Evolutionary conservation across 2,329 filamentous ascomycete genomes (phyloP).

Genomic region (Cytospora piceae): DNA sequence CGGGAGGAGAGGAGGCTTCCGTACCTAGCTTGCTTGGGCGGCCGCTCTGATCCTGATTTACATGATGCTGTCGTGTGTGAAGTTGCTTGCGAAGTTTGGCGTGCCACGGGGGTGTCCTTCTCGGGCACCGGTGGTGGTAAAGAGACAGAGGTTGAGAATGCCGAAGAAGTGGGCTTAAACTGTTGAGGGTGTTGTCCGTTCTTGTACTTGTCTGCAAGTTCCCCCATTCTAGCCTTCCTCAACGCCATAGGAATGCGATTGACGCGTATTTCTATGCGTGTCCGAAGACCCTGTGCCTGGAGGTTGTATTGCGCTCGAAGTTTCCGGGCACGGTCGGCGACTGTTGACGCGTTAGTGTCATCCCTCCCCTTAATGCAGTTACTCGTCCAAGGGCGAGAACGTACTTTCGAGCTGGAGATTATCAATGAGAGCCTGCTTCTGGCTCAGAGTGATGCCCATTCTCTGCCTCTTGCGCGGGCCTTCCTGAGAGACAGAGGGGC

Average conservation of each 20-base stretch:
- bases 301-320: conserved; percentile 86
- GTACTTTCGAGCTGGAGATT: conserved; percentile 87
- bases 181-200: conserved; percentile 42
- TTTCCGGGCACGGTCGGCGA: conserved; percentile 85
- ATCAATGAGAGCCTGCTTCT: conserved; percentile 87
- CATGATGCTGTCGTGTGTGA: conserved; percentile 23
- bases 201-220: conserved; percentile 53
- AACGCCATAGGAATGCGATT: conserved; percentile 85
- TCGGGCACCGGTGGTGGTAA: conserved; percentile 53
- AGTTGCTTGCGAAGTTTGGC: conserved; percentile 17
- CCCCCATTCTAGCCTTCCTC: conserved; percentile 80
- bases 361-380: neutral
- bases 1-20: conserved; percentile 33
- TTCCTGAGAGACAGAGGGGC: conserved; percentile 46
- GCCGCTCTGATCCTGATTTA: conserved; percentile 34
- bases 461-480: conserved; percentile 67
- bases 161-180: conserved; percentile 42
- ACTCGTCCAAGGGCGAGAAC: conserved; percentile 35
- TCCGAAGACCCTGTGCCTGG: conserved; percentile 81
- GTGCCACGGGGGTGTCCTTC: conserved; percentile 47
- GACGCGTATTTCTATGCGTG: conserved; percentile 88
- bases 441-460: conserved; percentile 65
- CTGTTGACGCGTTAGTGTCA: conserved; percentile 49
- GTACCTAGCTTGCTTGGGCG: conserved; percentile 58
- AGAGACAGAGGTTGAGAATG: conserved; percentile 35